Conservation (phyloP, 768 basidiomycete genomes). For the Psilocybe cyanescens region DNA sequence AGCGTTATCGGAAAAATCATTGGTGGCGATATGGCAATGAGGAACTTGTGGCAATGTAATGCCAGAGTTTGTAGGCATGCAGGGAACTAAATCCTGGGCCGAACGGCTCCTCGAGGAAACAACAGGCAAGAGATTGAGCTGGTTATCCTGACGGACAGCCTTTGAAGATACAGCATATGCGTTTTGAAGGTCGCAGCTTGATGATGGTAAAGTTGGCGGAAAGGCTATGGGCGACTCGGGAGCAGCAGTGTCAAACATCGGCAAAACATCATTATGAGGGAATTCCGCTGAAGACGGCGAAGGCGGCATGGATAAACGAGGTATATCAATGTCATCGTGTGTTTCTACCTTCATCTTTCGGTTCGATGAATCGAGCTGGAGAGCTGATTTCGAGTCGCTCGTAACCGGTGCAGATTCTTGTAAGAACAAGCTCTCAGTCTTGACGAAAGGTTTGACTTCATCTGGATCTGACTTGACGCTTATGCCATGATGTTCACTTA, state of each 20-base stretch:
- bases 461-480: constrained; percentile 7
- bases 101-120: too few species aligned
- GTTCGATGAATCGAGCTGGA: neutral
- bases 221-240: too few species aligned
- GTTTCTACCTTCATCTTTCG: neutral
- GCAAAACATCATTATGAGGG: neutral
- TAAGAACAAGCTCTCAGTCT: neutral
- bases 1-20: constrained; percentile 1
- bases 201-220: too few species aligned
- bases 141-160: too few species aligned
- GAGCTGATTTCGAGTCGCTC: neutral
- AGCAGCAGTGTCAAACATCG: neutral
- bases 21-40: neutral
- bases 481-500: constrained; percentile 21
- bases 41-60: too few species aligned
- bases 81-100: too few species aligned
- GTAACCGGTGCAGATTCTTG: neutral
- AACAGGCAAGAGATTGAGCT: too few species aligned
- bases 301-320: constrained; percentile 1
- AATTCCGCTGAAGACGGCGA: neutral
- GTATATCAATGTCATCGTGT: neutral
- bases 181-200: too few species aligned
- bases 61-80: too few species aligned
- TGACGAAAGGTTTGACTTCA: constrained; percentile 1
- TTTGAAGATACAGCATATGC: too few species aligned